phyloP scores from a whole-genome alignment of 768 basidiomycete genomes.

The Boletus tylopilopsis region DNA sequence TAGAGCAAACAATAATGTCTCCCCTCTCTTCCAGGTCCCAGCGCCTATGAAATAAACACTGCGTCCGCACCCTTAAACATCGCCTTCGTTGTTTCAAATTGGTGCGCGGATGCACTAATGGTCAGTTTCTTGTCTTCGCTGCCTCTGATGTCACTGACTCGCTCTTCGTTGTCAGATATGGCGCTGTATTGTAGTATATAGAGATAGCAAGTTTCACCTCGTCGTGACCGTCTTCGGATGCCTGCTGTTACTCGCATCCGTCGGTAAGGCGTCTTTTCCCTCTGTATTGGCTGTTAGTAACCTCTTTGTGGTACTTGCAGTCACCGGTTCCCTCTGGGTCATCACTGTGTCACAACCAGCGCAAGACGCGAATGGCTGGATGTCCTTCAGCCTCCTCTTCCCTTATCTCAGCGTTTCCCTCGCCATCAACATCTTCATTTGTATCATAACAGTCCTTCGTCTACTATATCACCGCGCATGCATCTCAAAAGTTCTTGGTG shows the following conservation, averaged over 20 bases:
- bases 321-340: slow-evolving; percentile 29
- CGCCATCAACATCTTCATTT: slow-evolving; percentile 30
- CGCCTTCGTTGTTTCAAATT: slow-evolving; percentile 30
- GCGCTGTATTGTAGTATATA: slow-evolving; percentile 32
- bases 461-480: slow-evolving; percentile 28
- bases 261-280: slow-evolving; percentile 15
- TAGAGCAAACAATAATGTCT: too few species aligned
- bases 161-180: slow-evolving; percentile 23
- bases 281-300: neutral
- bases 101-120: slow-evolving; percentile 31
- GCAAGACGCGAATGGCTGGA: slow-evolving; percentile 19
- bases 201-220: slow-evolving; percentile 21
- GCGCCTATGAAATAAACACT: slow-evolving; percentile 21
- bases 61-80: slow-evolving; percentile 26
- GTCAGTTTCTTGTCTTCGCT: slow-evolving; percentile 8
- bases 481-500: slow-evolving; percentile 26
- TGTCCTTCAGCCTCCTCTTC: slow-evolving; percentile 32
- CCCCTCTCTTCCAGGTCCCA: slow-evolving; percentile 17
- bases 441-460: slow-evolving; percentile 30
- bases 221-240: slow-evolving; percentile 15
- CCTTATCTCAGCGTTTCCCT: slow-evolving; percentile 33
- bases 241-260: slow-evolving; percentile 22
- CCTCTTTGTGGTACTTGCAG: slow-evolving; percentile 4
- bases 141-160: neutral
- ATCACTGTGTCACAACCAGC: slow-evolving; percentile 25